These are phyloP conservation scores for Suhomyces sp. DNA, from an alignment of 805 yeast genomes.

Conservation along the genomic window DNA sequence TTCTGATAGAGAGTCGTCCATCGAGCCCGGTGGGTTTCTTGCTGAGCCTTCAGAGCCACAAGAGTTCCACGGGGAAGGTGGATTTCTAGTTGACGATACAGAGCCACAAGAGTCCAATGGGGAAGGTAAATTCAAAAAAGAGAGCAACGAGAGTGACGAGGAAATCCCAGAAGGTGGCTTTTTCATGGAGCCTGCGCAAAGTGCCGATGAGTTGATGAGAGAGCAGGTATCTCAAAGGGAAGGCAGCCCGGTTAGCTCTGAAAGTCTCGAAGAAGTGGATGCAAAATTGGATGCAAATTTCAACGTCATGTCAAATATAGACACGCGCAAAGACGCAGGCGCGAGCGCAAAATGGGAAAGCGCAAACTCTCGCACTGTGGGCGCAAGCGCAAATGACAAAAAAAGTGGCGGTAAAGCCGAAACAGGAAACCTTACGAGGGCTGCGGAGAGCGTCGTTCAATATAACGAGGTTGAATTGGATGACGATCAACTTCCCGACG, in stretches of 20 bases:
- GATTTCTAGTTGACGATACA: background rate
- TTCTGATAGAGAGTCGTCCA: background rate
- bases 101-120: background rate
- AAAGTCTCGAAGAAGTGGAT: background rate
- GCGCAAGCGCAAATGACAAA: background rate
- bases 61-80: background rate
- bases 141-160: slow-evolving; percentile 1
- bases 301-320: background rate
- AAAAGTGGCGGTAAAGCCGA: background rate
- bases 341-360: background rate
- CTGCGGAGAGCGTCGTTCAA: background rate
- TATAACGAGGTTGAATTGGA: slow-evolving; percentile 3
- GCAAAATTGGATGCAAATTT: background rate
- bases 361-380: background rate
- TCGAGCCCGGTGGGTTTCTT: background rate
- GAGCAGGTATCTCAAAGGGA: background rate
- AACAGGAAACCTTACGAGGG: background rate
- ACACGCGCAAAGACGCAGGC: background rate
- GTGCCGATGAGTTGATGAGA: slow-evolving; percentile 16
- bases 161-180: slow-evolving; percentile 6
- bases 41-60: background rate
- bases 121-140: background rate
- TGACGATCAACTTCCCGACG: slow-evolving; percentile 16
- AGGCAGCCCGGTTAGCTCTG: background rate
- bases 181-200: slow-evolving; percentile 9